Evolutionary conservation across 768 basidiomycete genomes (phyloP).

Genomic region (Psilocybe cyanescens): DNA sequence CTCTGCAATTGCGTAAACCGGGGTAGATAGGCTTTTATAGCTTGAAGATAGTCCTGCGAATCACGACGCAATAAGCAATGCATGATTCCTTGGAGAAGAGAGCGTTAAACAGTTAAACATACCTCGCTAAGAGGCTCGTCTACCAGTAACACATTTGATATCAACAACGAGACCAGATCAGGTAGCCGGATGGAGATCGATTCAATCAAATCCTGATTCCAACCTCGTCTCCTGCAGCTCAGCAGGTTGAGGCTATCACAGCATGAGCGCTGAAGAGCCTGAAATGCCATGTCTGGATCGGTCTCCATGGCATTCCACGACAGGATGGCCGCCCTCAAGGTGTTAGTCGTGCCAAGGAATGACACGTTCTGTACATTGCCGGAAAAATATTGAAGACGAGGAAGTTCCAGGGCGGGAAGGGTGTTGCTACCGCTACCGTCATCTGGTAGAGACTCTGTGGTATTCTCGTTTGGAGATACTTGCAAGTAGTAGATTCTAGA

Average conservation of each 20-base stretch:
- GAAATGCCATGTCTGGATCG: constrained; percentile 32
- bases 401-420: constrained; percentile 29
- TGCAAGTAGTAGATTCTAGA: constrained; percentile 36
- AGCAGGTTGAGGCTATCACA: constrained; percentile 36
- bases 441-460: constrained; percentile 7
- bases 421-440: not conserved
- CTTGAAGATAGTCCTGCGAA: constrained; percentile 28
- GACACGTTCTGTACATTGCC: constrained; percentile 37
- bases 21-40: constrained; percentile 28
- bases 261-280: constrained; percentile 34
- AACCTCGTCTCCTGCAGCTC: constrained; percentile 38
- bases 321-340: constrained; percentile 38
- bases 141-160: constrained; percentile 40
- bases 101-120: constrained; percentile 4
- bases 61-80: not conserved
- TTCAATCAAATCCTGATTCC: constrained; percentile 43
- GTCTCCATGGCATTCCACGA: constrained; percentile 38
- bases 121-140: constrained; percentile 35
- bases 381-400: constrained; percentile 37
- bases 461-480: constrained; percentile 35
- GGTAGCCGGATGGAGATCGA: constrained; percentile 36
- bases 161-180: constrained; percentile 34
- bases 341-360: constrained; percentile 26
- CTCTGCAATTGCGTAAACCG: constrained; percentile 36
- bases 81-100: not conserved